Base-by-base conservation (phyloP, 148 eudicot genomes). In the Camellia lanceoleosa region DNA sequence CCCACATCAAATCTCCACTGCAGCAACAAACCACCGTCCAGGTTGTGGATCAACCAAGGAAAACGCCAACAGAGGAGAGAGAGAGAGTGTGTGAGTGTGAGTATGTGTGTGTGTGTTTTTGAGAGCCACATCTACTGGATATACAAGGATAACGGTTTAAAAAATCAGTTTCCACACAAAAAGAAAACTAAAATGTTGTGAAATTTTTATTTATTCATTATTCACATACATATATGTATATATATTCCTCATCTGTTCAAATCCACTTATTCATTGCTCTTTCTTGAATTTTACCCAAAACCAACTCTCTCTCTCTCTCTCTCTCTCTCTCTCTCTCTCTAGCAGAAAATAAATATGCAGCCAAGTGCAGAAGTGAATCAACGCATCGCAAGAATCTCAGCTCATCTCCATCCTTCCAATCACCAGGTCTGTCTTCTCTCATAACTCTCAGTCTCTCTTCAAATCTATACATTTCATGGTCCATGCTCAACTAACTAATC, bases 361-460 rank as follows among this genome's bases (percentile, higher is more conserved):
- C 80, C 78, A 68, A 78, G 78, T 62, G 80, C 85, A 54, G 93
- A 91, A 77, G 90, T 87, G 7, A 89, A 87, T 82, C 92, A 89
- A 59, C 87, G 99, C n/a, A 92, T 95, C 68, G 93, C 99, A 9
- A 82, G 91, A 78, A 88, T 96, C 76, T 87, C 99, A 70, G 99
- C 99, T 88, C 99, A 96, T 84, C 92, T 96, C 74, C 81, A 87
- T 47, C 98, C 99, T 79, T 84, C 89, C 61, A 89, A 85, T 87
- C 82, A 84, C 79, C 91, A 91, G 99, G 99, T 91, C 44, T 78
- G 41, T 55, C 65, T 75, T 61, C 46, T 47, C 46, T 60, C 6
- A 1, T 15, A 43, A 12, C 23, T 76, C 60, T 15, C 42, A 13
- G 42, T 30, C 38, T 30, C 3, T 76, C 30, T 54, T 7, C 55